Conservation (phyloP, 75 land plant species). For the Chamaecyparis obtusa region DNA sequence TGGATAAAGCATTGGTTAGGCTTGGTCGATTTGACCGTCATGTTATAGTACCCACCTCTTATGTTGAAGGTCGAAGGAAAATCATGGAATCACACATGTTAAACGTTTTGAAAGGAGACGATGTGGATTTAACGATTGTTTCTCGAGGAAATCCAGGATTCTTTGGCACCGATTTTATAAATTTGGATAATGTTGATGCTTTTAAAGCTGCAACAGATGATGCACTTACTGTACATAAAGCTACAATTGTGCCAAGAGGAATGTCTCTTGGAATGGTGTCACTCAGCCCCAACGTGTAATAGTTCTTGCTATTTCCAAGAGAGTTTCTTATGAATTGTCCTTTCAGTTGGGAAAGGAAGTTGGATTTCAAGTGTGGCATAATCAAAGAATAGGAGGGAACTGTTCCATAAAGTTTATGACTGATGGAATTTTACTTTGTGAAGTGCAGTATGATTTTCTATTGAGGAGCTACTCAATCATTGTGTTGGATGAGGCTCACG, state of each 20-base stretch:
- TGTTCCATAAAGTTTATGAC: conserved; percentile 98
- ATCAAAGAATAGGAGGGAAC: conserved; percentile 64
- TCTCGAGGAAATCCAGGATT: conserved; percentile 98
- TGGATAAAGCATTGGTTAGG: conserved; percentile 93
- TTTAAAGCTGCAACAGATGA: conserved; percentile 97
- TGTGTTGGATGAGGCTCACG: neutral
- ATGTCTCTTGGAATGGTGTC: conserved; percentile 97
- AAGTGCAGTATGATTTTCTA: conserved; percentile 57
- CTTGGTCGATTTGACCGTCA: conserved; percentile 98
- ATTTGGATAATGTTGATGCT: conserved; percentile 90
- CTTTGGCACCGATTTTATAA: conserved; percentile 97
- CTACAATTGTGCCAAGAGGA: conserved; percentile 97
- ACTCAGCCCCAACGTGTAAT: too few species aligned
- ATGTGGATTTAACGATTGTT: conserved; percentile 87
- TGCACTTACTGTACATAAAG: conserved; percentile 95
- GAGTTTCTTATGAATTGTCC: too few species aligned
- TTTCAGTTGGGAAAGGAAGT: conserved; percentile 88
- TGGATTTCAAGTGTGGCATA: conserved; percentile 97
- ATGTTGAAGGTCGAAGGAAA: conserved; percentile 97
- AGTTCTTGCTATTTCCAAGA: too few species aligned
- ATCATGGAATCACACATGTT: conserved; percentile 94
- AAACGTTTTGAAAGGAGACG: conserved; percentile 91
- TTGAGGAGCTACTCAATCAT: neutral
- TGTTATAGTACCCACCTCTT: conserved; percentile 98
- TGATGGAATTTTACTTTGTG: conserved; percentile 95